A percentile compares a stretch with the other conserved stretches of the same genome.
phyloP scores from a whole-genome alignment of 805 yeast genomes.

The Brettanomyces anomalus region DNA sequence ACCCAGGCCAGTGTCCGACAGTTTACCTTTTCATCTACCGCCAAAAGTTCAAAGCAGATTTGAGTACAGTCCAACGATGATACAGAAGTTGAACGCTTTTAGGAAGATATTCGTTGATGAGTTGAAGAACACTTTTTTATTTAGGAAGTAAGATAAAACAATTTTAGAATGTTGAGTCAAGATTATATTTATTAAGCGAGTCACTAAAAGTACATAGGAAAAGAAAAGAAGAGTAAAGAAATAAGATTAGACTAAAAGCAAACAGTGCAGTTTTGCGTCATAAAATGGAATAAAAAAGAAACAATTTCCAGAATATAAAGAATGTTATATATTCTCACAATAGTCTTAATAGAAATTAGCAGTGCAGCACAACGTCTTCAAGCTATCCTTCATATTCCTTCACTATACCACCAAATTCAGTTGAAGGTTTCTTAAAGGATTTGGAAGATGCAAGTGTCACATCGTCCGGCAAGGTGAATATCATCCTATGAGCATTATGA shows the following conservation, averaged over 20 bases:
- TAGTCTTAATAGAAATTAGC: background rate
- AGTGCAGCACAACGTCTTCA: background rate
- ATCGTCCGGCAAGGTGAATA: slow-evolving; percentile 68
- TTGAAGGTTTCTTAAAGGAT: slow-evolving; percentile 45
- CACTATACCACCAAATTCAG: slow-evolving; percentile 19
- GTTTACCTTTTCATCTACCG: background rate
- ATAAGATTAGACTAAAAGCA: too few relatives aligned
- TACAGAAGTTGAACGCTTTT: slow-evolving; percentile 55
- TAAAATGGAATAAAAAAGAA: too few relatives aligned
- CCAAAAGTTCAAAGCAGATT: background rate
- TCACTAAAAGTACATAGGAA: slow-evolving; percentile 1
- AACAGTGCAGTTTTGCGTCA: too few relatives aligned
- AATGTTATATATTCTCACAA: background rate
- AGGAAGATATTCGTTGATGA: slow-evolving; percentile 53
- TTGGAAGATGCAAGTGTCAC: slow-evolving; percentile 60
- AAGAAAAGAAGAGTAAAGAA: background rate
- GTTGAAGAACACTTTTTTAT: slow-evolving; percentile 43
- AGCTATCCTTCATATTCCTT: slow-evolving; percentile 8
- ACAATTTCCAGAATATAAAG: background rate
- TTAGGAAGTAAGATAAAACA: slow-evolving; percentile 23
- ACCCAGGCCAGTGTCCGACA: slow-evolving; percentile 23
- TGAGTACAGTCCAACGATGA: slow-evolving; percentile 35
- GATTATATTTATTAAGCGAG: background rate
- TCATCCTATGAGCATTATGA: slow-evolving; percentile 61
- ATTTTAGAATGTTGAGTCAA: background rate